Evolutionary conservation across 306 rosid species (phyloP).

Genomic region (Glycine latifolia): DNA sequence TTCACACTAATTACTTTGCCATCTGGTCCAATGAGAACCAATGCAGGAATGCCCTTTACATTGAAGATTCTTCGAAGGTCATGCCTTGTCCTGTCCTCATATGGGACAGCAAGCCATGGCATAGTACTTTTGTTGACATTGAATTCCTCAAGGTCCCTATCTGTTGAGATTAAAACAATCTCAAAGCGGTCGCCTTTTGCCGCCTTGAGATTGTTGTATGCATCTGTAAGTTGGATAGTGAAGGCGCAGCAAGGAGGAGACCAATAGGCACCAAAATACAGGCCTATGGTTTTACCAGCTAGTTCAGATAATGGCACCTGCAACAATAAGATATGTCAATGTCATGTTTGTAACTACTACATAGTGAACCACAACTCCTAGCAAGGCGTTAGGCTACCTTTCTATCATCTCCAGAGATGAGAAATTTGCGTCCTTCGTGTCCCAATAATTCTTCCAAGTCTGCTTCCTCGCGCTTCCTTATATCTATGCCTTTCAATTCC

Average conservation of each 20-base stretch:
- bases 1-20: conserved; percentile 65
- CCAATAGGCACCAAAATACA: conserved; percentile 85
- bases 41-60: conserved; percentile 74
- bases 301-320: conserved; percentile 70
- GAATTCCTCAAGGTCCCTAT: conserved; percentile 76
- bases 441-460: conserved; percentile 69
- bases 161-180: conserved; percentile 78
- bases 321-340: conserved; percentile 37
- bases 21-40: conserved; percentile 78
- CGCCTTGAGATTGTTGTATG: conserved; percentile 63
- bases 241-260: conserved; percentile 87
- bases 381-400: conserved; percentile 57
- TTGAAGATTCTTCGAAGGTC: conserved; percentile 79
- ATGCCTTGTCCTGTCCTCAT: conserved; percentile 72
- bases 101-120: conserved; percentile 93
- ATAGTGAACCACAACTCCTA: background rate
- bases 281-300: conserved; percentile 80
- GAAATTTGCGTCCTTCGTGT: conserved; percentile 62
- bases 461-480: conserved; percentile 71
- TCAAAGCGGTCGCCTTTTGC: conserved; percentile 57
- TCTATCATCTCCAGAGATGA: conserved; percentile 64
- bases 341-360: background rate
- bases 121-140: conserved; percentile 58
- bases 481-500: conserved; percentile 70
- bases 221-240: conserved; percentile 69